Conservation (phyloP, 371 early-diverging fungal genomes). For the Encephalitozoon intestinalis region DNA sequence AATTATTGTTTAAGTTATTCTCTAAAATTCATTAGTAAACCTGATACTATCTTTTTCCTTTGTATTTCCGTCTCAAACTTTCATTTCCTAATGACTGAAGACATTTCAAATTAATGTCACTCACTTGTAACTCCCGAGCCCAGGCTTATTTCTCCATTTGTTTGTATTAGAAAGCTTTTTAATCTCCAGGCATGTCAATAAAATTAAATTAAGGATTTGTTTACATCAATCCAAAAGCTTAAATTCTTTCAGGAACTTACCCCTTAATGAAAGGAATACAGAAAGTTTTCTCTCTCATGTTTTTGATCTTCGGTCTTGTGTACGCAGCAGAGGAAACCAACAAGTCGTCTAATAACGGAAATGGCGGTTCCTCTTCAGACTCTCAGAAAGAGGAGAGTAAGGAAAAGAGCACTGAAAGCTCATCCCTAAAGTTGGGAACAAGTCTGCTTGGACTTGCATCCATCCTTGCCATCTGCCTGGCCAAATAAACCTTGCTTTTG, state of each 20-base stretch:
- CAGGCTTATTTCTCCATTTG: not conserved
- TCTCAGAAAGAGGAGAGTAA: not conserved
- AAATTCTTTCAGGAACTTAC: not conserved
- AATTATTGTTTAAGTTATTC: not conserved
- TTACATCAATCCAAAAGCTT: not conserved
- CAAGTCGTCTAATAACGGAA: not conserved
- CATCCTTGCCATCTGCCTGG: not conserved
- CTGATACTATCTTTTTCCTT: not conserved
- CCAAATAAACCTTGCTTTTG: constrained; percentile 6
- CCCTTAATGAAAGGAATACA: constrained; percentile 9
- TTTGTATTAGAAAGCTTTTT: not conserved
- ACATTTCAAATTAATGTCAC: not conserved
- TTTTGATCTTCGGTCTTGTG: not conserved
- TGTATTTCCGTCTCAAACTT: not conserved
- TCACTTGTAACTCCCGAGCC: not conserved
- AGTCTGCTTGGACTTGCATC: not conserved
- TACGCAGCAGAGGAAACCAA: not conserved
- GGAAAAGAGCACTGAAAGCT: not conserved
- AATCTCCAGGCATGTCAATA: not conserved
- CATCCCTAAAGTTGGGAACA: not conserved
- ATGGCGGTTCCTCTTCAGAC: too few relatives aligned
- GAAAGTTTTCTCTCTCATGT: not conserved
- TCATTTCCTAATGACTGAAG: not conserved
- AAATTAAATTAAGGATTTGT: not conserved
- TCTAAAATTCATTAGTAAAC: not conserved